Conservation (phyloP, 805 yeast species). For the Metschnikowia baotianmanensis region DNA sequence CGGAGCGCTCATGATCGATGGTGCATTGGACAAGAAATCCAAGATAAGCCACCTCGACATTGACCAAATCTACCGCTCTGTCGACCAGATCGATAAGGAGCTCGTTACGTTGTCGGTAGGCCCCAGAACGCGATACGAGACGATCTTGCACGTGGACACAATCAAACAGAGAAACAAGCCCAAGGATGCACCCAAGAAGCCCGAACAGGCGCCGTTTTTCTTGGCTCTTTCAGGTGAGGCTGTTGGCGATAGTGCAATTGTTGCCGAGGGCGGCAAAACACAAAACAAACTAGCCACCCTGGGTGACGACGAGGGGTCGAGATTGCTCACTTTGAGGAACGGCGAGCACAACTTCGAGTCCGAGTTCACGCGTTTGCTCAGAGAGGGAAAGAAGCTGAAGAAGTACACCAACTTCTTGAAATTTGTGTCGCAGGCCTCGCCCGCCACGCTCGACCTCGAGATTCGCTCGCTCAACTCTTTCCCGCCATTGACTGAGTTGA, state of each 20-base stretch:
- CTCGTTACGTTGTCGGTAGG: slow-evolving; percentile 73
- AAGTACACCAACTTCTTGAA: slow-evolving; percentile 53
- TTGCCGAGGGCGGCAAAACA: slow-evolving; percentile 36
- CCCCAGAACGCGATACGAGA: slow-evolving; percentile 75
- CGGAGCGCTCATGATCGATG: slow-evolving; percentile 68
- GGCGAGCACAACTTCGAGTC: slow-evolving; percentile 61
- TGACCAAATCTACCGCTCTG: slow-evolving; percentile 45
- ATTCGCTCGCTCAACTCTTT: slow-evolving; percentile 70
- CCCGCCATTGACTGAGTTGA: slow-evolving; percentile 67
- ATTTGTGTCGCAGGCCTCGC: slow-evolving; percentile 60
- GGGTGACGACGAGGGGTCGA: slow-evolving; percentile 25
- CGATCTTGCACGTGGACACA: slow-evolving; percentile 75
- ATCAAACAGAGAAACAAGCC: slow-evolving; percentile 90
- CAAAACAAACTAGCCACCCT: background rate
- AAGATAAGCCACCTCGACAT: slow-evolving; percentile 32
- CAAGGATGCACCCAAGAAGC: slow-evolving; percentile 79
- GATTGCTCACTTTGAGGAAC: slow-evolving; percentile 32
- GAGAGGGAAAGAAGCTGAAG: slow-evolving; percentile 44
- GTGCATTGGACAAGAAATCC: slow-evolving; percentile 57
- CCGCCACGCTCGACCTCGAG: slow-evolving; percentile 81
- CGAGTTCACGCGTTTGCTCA: slow-evolving; percentile 62
- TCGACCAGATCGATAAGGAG: slow-evolving; percentile 59
- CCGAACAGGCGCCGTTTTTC: slow-evolving; percentile 80
- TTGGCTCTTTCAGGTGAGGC: slow-evolving; percentile 60
- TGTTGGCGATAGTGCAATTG: slow-evolving; percentile 69